A percentile compares a stretch with the other conserved stretches of the same genome.
Evolutionary conservation across 129 eudicot genomes (phyloP).

Genomic region (Centaurea solstitialis): DNA sequence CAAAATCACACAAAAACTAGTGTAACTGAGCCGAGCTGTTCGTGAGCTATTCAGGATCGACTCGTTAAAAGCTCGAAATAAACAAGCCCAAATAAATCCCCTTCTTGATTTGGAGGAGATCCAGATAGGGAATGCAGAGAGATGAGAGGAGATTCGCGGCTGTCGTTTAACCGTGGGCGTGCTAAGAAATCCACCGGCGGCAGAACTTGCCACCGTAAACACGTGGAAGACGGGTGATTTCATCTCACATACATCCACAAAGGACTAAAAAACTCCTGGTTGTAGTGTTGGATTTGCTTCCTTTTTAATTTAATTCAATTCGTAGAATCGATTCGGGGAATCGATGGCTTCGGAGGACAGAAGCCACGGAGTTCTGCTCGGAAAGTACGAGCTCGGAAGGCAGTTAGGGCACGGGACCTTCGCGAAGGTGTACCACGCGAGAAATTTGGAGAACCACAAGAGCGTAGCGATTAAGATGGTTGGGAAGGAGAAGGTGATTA

Average conservation of each 20-base stretch:
- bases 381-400: slow-evolving; percentile 82
- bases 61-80: no score
- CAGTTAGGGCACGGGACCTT: slow-evolving; percentile 83
- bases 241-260: neutral
- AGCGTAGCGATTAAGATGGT: slow-evolving; percentile 86
- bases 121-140: slow-evolving; percentile 81
- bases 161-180: slow-evolving; percentile 36
- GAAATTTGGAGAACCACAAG: slow-evolving; percentile 45
- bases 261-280: no score
- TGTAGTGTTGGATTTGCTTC: no score
- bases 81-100: slow-evolving; percentile 22
- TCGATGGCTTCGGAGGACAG: slow-evolving; percentile 58
- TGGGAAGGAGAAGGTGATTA: slow-evolving; percentile 77
- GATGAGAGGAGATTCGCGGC: slow-evolving; percentile 55
- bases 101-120: neutral
- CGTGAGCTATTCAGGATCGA: no score
- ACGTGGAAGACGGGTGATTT: slow-evolving; percentile 90
- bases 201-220: slow-evolving; percentile 90
- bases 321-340: neutral
- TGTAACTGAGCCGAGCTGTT: no score
- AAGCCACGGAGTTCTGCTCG: slow-evolving; percentile 48
- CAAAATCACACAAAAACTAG: no score
- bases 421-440: slow-evolving; percentile 79
- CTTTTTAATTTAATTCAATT: neutral
- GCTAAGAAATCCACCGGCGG: slow-evolving; percentile 62